Evolutionary conservation across 768 basidiomycete genomes (phyloP).

Genomic region (Serendipita sp.): DNA sequence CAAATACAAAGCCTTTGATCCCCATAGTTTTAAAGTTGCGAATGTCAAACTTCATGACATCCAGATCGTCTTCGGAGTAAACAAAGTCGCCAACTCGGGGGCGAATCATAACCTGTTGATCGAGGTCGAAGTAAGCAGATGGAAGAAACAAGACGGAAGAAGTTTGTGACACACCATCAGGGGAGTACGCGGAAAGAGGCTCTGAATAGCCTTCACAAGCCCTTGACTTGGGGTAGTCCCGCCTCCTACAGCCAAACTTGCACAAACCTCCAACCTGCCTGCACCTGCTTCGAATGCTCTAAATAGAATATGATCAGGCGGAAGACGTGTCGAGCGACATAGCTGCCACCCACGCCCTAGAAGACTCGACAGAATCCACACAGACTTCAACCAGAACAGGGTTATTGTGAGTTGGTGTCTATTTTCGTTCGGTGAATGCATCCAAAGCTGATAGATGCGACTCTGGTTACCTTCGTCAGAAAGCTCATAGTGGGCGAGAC

Average conservation of each 20-base stretch:
- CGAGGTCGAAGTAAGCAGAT: background rate
- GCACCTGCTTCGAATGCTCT: conserved; percentile 62
- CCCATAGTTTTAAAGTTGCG: conserved; percentile 40
- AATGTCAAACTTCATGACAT: conserved; percentile 66
- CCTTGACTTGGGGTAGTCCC: conserved; percentile 75
- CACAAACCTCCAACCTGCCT: conserved; percentile 62
- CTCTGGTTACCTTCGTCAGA: too few species aligned
- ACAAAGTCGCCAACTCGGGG: conserved; percentile 68
- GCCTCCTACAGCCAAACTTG: conserved; percentile 53
- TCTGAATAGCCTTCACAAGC: conserved; percentile 41
- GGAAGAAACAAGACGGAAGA: background rate
- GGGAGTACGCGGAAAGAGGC: conserved; percentile 32
- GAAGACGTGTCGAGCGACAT: background rate
- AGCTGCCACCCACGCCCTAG: conserved; percentile 34
- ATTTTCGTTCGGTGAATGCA: too few species aligned
- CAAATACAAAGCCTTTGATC: conserved; percentile 22
- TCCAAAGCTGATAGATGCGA: too few species aligned
- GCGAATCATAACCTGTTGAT: conserved; percentile 54
- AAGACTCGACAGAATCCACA: conserved; percentile 61
- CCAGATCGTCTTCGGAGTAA: conserved; percentile 48
- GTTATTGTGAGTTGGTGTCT: background rate
- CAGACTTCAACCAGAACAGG: conserved; percentile 43
- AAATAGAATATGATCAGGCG: conserved; percentile 8
- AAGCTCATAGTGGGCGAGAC: too few species aligned
- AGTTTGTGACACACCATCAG: conserved; percentile 41